Conservation (phyloP, 257 asterid genomes). For the Solanum pennellii region DNA sequence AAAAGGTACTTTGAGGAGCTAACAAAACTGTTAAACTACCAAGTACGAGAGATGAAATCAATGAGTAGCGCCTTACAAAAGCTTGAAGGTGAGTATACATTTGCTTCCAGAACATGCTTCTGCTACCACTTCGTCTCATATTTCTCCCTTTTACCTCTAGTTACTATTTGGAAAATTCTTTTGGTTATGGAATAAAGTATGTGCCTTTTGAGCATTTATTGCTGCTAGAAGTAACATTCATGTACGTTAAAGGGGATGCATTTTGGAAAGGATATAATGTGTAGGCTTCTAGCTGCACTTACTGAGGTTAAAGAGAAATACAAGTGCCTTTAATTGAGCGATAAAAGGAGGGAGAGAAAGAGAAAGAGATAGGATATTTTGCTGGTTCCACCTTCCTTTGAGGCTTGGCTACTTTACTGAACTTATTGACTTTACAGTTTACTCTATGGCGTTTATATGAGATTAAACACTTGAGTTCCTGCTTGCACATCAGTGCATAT, state of each 20-base stretch:
- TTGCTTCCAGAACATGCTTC: background rate
- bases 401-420: background rate
- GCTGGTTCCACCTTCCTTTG: background rate
- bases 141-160: background rate
- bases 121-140: background rate
- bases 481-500: background rate
- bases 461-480: background rate
- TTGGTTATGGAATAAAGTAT: background rate
- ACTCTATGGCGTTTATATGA: background rate
- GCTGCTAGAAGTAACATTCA: background rate
- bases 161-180: background rate
- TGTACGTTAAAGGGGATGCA: background rate
- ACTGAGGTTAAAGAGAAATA: background rate
- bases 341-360: background rate
- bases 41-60: constrained; percentile 78
- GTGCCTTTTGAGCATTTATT: background rate
- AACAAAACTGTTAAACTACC: constrained; percentile 49
- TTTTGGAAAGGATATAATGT: background rate
- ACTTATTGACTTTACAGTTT: background rate
- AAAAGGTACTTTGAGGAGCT: constrained; percentile 80
- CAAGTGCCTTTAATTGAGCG: background rate
- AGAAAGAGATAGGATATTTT: background rate
- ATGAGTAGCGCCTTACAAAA: constrained; percentile 60
- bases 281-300: background rate
- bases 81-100: constrained; percentile 45